Evolutionary conservation across 1,139 yeast genomes (phyloP), one percentile per base, ranked within the genome.

Genomic region (Hyphopichia fennica): DNA sequence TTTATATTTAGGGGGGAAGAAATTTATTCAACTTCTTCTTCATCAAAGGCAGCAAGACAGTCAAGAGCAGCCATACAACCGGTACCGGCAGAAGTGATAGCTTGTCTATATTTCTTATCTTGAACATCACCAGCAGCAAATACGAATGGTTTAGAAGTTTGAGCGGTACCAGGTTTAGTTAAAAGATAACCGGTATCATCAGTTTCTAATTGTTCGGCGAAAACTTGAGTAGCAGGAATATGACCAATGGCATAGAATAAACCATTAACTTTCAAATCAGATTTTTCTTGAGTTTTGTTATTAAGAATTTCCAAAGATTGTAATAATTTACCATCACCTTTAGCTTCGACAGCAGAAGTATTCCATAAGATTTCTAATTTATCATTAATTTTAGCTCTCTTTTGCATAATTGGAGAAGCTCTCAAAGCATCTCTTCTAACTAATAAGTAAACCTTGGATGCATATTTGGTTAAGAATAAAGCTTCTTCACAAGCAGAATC

Each of bases 401-500:
- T 91, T 67, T 89, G 96, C 99, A 93, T 93, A 63, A 93, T 89
- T 33, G 87, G 82, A 14, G 97, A 90, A 13, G 99, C 99, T 70
- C 99, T 84, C 59, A 93, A 77, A 61, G 78, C 81, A 67, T 91
- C 98, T 67, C 93, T 89, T 78, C 99, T 88, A 38, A 93, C 98
- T 58, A 93, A 76, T 64, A 93, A 75, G 69, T 73, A 89, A 39
- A 93, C 99, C 75, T 93, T 93, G 44, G 97, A 89, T 47, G 95
- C 99, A 67, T 93, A 93, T 68, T 93, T 93, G 57, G 99, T 93
- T 67, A 93, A 79, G 71, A 93, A 93, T 51, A 88, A 74, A 17
- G 99, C 99, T 73, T 93, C 99, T 73, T 93, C 99, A 70, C 98
- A 95, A 23, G 99, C 99, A 51, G 97, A 90, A 69, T 93, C 99